Evolutionary conservation across 2,329 filamentous ascomycete genomes (phyloP), one percentile per base, ranked within the genome.

Genomic region (Penicillium concentricum): DNA sequence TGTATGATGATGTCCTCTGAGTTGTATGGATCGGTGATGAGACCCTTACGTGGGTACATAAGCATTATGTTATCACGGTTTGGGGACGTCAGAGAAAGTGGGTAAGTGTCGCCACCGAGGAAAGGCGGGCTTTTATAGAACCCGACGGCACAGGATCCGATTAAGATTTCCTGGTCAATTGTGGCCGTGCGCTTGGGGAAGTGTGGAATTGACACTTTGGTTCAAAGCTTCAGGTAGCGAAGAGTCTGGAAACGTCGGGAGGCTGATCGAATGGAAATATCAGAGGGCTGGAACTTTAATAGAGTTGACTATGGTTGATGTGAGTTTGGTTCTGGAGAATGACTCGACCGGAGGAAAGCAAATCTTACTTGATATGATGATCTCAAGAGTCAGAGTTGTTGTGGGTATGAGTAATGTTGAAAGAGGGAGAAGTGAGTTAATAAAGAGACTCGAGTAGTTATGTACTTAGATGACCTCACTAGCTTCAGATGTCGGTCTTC

Each of bases 41-140:
- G 69, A 72, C 67, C 72, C 71, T 75, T 75, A 74, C 73, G 73
- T 75, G 73, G 69, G 65, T 73, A 67, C 67, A 72, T 70, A 67
- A 72, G 71, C 73, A 75, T 75, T 68, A 68, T 74, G 69, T 53
- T 66, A 63, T 68, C 62, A 65, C 68, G 46, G 18, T 47, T 62
- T 51, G 57, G 61, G 63, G 61, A 69, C 66, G 66, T 70, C 66
- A 68, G 63, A 60, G 58, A 48, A 30, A 50, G 63, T 62, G 64
- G 57, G 43, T 54, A 59, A 59, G 55, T 34, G 48, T 69, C 58
- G 69, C 69, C 69, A 72, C 69, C 59, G 62, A 61, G 52, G 66
- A 58, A 60, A 60, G 62, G 62, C 61, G 51, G 64, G 63, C 59
- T 60, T 66, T 69, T 72, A 70, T 61, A 61, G 49, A 35, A 49